Evolutionary conservation across 1,284 basidiomycete genomes (phyloP), one percentile per base, ranked within the genome.

Genomic region (Ustanciosporium gigantosporum): DNA sequence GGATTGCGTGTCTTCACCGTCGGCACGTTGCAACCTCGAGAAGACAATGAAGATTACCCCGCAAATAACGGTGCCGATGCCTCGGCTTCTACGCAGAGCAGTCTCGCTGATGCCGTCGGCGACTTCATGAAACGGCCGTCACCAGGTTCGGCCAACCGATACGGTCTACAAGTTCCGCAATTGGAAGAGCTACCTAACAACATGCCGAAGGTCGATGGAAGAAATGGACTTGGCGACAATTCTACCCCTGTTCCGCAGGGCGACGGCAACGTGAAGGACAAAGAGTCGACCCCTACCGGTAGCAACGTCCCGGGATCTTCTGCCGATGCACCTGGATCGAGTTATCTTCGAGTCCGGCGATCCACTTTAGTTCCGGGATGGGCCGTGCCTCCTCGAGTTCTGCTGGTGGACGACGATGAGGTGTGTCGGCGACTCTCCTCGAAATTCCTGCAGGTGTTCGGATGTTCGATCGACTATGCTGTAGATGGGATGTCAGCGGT

Each of bases 401-500:
- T 97, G 43, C 83, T 97, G 4, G 93, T 97, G 15, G 93, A 97
- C 77, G 93, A 97, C 78, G 93, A 97, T 74, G 88, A 88, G 14
- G 90, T 96, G 20, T 92, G 88, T 76, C 81, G 93, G 43, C 87
- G 87, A 71, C 80, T 97, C 49, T 88, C 88, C 61, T 89, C 86
- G 82, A 95, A 94, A 81, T 95, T 96, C 78, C 79, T 97, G 75
- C 88, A 95, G 79, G 88, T 96, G 38, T 94, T 94, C 79, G 93
- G 93, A 39, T 96, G 92, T 77, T 86, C 87, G 64, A 93, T 90
- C 66, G 92, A 97, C 72, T 89, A 94, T 29, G 93, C 92, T 2
- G 90, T 92, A 29, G 82, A 97, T 79, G 93, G 92, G 0, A 85
- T 92, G n/a, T 86, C 86, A 11, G 93, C 93, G 0, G 90, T 97